phyloP scores from a whole-genome alignment of 208 protist genomes.

The Polymyxa betae region DNA sequence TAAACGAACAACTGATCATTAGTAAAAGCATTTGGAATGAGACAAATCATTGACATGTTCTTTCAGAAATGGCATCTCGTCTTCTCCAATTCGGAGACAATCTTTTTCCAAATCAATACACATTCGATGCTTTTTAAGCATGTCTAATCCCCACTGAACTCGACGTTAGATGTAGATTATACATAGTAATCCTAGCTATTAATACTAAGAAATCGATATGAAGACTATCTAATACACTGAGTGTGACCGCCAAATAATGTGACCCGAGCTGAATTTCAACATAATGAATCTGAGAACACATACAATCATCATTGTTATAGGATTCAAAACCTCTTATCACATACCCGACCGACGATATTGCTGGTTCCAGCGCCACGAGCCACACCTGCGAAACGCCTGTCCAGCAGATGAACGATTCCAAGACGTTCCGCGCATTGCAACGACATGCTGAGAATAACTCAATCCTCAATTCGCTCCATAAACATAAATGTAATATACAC shows the following conservation, averaged over 20 bases:
- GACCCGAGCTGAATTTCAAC: slow-evolving; percentile 46
- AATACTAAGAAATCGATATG: slow-evolving; percentile 53
- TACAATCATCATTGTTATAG: background rate
- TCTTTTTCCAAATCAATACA: slow-evolving; percentile 59
- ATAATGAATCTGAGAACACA: background rate
- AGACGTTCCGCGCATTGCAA: slow-evolving; percentile 38
- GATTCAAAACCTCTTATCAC: background rate
- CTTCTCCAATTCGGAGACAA: slow-evolving; percentile 44
- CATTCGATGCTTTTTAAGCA: slow-evolving; percentile 52
- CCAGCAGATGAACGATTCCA: slow-evolving; percentile 56
- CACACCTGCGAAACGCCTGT: slow-evolving; percentile 53
- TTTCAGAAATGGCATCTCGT: slow-evolving; percentile 14
- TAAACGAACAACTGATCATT: too few relatives aligned
- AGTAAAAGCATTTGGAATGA: too few relatives aligned
- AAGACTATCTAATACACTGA: background rate
- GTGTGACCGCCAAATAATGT: background rate
- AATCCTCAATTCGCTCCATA: background rate
- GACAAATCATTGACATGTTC: background rate
- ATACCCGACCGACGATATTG: slow-evolving; percentile 48
- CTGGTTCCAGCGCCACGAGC: slow-evolving; percentile 54
- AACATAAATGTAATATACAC: slow-evolving; percentile 48
- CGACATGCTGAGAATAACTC: slow-evolving; percentile 48
- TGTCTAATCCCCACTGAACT: slow-evolving; percentile 40
- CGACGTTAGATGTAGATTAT: background rate
- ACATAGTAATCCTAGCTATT: background rate